Evolutionary conservation across 371 early-diverging fungal genomes (phyloP).

Genomic region (Batkoa obscura): DNA sequence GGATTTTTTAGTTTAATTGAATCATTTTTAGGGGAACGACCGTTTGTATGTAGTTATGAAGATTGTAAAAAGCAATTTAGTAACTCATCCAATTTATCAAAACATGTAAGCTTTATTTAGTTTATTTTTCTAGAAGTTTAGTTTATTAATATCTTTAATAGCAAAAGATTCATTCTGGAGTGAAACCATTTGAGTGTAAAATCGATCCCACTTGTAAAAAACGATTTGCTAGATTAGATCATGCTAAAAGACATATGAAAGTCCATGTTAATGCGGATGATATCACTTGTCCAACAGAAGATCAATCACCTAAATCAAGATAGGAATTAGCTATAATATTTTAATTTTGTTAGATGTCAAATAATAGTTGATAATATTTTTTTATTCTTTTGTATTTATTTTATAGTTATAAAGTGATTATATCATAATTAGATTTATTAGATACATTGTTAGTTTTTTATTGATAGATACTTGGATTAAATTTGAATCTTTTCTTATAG

Average conservation of each 20-base stretch:
- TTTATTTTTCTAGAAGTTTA: background rate
- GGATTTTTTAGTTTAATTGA: background rate
- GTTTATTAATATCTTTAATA: background rate
- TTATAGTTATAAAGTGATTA: too few relatives aligned
- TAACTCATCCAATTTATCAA: slow-evolving; percentile 58
- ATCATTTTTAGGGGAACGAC: slow-evolving; percentile 34
- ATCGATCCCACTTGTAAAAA: slow-evolving; percentile 32
- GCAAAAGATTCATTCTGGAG: slow-evolving; percentile 46
- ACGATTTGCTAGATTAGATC: slow-evolving; percentile 48
- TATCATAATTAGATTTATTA: too few relatives aligned
- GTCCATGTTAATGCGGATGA: background rate
- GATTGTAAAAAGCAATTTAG: slow-evolving; percentile 53
- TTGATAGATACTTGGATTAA: too few relatives aligned
- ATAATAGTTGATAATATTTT: too few relatives aligned
- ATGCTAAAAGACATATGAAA: slow-evolving; percentile 26
- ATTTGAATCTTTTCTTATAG: too few relatives aligned
- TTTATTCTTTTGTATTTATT: too few relatives aligned
- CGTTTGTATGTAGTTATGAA: slow-evolving; percentile 47
- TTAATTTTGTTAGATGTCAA: too few relatives aligned
- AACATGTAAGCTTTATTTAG: slow-evolving; percentile 30
- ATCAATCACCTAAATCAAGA: too few relatives aligned
- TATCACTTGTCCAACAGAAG: too few relatives aligned
- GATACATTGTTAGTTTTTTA: too few relatives aligned
- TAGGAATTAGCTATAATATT: too few relatives aligned
- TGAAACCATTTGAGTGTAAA: slow-evolving; percentile 39